phyloP scores from a whole-genome alignment of 2,329 filamentous ascomycete species.

The Aspergillus sojae region DNA sequence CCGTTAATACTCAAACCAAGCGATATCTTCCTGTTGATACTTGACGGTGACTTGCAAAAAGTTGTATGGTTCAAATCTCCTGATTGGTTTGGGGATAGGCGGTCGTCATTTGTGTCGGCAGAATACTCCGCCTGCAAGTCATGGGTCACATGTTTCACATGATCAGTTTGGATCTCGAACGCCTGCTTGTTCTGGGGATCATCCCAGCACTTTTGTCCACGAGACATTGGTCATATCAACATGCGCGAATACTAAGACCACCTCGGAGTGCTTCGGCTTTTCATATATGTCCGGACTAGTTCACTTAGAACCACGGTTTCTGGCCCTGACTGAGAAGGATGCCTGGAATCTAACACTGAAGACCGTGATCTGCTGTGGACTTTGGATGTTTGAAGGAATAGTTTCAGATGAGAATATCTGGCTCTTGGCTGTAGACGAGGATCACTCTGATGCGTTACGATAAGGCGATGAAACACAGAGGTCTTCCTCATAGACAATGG shows the following conservation, averaged over 20 bases:
- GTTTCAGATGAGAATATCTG: neutral
- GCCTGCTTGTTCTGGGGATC: neutral
- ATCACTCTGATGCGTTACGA: neutral
- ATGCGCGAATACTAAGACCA: neutral
- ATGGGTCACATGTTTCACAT: neutral
- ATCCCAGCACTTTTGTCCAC: neutral
- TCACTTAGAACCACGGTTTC: neutral
- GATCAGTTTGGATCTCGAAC: neutral
- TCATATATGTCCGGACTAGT: neutral
- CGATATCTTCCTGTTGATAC: neutral
- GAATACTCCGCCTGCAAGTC: slow-evolving; percentile 3
- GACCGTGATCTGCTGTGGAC: neutral
- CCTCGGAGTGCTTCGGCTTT: neutral
- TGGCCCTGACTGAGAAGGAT: neutral
- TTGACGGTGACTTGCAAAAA: neutral
- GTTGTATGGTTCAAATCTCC: neutral
- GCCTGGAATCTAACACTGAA: neutral
- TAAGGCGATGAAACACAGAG: neutral
- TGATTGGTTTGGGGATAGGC: neutral
- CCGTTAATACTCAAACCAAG: neutral
- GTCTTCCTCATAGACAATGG: neutral
- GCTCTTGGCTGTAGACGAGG: neutral
- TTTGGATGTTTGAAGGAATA: neutral
- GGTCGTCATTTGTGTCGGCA: neutral
- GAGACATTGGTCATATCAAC: neutral